Percentiles rank a stretch among this genome's conserved stretches.
phyloP scores from a whole-genome alignment of 2,329 filamentous ascomycete species.

The Aspergillus latus region DNA sequence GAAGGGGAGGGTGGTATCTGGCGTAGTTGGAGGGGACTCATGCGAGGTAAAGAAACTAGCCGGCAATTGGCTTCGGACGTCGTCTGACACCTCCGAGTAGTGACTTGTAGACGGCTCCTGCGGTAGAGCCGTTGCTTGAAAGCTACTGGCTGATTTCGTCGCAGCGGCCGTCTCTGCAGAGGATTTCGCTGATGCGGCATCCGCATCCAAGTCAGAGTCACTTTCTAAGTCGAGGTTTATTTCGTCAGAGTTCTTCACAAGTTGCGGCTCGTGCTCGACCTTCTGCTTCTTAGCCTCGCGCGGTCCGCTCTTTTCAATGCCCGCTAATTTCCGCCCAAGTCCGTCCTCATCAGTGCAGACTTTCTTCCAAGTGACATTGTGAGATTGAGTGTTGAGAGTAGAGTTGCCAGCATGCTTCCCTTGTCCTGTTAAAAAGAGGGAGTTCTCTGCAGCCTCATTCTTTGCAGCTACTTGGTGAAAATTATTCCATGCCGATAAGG shows the following conservation, averaged over 20 bases:
- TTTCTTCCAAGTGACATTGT: conserved; percentile 41
- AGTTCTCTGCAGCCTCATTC: conserved; percentile 35
- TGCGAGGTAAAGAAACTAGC: conserved; percentile 64
- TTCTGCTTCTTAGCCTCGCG: conserved; percentile 24
- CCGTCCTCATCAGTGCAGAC: conserved; percentile 35
- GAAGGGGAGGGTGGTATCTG: conserved; percentile 62
- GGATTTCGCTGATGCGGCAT: neutral
- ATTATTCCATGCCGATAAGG: conserved; percentile 41
- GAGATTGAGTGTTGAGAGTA: conserved; percentile 22
- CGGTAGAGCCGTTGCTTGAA: neutral
- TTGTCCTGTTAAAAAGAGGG: conserved; percentile 28
- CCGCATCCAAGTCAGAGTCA: conserved; percentile 21
- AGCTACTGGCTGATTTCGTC: neutral
- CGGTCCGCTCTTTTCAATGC: conserved; percentile 19
- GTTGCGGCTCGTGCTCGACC: conserved; percentile 14
- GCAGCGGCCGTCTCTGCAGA: neutral
- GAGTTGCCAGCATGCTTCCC: conserved; percentile 17
- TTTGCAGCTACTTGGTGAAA: conserved; percentile 36
- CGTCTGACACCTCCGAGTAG: conserved; percentile 54
- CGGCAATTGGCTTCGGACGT: conserved; percentile 71
- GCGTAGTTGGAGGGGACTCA: conserved; percentile 26
- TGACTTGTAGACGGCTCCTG: neutral
- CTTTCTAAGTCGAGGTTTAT: conserved; percentile 39
- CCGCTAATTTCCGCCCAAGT: conserved; percentile 23
- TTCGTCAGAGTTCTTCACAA: conserved; percentile 53